Percentiles rank a stretch among this genome's conserved stretches.
Conservation (phyloP, 2,329 filamentous ascomycete species). For the Talaromyces sp. region DNA sequence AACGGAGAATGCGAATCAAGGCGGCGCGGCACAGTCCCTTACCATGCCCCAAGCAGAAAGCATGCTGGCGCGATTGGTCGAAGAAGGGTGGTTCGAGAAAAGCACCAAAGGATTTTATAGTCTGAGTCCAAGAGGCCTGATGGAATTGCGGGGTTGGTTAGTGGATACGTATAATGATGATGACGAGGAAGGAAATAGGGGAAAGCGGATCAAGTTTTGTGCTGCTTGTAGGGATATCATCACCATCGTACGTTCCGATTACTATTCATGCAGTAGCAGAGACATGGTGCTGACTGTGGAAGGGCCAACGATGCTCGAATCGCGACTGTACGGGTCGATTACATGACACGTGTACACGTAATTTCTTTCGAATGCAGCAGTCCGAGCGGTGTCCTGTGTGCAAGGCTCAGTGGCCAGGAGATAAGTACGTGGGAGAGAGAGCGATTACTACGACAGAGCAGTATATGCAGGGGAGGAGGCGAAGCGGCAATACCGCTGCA, state of each 20-base stretch:
- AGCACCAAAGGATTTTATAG: constrained; percentile 69
- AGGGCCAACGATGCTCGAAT: constrained; percentile 71
- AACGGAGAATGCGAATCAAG: constrained; percentile 29
- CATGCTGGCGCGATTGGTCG: constrained; percentile 65
- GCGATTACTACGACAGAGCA: constrained; percentile 38
- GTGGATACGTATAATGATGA: constrained; percentile 84
- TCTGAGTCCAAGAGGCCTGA: constrained; percentile 69
- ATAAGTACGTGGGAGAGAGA: constrained; percentile 53
- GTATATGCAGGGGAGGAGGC: constrained; percentile 27
- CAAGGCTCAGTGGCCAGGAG: constrained; percentile 49
- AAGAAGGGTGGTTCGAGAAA: constrained; percentile 80
- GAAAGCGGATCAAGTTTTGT: constrained; percentile 79
- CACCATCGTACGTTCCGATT: constrained; percentile 55
- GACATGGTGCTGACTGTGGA: not conserved
- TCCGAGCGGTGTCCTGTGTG: constrained; percentile 62
- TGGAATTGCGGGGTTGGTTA: constrained; percentile 82
- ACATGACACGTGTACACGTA: constrained; percentile 71
- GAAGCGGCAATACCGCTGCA: constrained; percentile 22
- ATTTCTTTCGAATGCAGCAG: constrained; percentile 66
- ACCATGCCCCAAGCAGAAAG: constrained; percentile 74
- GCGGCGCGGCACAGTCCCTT: constrained; percentile 50
- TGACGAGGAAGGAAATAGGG: constrained; percentile 51
- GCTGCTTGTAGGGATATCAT: constrained; percentile 85
- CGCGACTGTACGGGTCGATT: constrained; percentile 65
- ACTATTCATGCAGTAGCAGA: not conserved